A percentile compares a stretch with the other conserved stretches of the same genome.
These are phyloP conservation scores for Silene uniflora DNA, from an alignment of 148 eudicot genomes.

Conservation along the genomic window DNA sequence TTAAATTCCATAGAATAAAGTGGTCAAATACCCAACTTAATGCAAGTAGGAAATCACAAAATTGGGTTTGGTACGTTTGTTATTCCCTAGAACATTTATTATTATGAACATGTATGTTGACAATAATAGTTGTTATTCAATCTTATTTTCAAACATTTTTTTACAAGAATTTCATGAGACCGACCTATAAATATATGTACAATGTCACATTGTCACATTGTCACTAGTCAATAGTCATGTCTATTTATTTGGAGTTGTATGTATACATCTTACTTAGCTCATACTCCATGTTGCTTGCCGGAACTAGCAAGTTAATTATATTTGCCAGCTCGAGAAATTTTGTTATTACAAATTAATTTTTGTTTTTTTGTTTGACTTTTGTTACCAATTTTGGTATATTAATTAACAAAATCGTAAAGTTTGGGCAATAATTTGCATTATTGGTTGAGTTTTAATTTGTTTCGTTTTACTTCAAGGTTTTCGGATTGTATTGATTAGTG, in stretches of 20 bases:
- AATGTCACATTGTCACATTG: too few relatives aligned
- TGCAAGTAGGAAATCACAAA: slow-evolving; percentile 10
- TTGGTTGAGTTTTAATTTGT: too few relatives aligned
- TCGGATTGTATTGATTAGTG: too few relatives aligned
- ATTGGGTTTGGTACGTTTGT: slow-evolving; percentile 36
- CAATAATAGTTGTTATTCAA: neutral
- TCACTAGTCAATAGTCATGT: neutral
- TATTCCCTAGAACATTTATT: slow-evolving; percentile 25
- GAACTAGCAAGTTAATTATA: slow-evolving; percentile 20
- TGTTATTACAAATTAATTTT: neutral
- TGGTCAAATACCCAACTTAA: slow-evolving; percentile 22
- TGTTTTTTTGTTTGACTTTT: slow-evolving; percentile 4
- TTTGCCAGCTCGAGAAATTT: slow-evolving; percentile 19
- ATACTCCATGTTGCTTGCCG: slow-evolving; percentile 23
- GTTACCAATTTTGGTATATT: neutral
- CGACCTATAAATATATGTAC: too few relatives aligned
- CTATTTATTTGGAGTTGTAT: neutral
- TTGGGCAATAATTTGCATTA: too few relatives aligned
- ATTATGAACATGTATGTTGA: neutral
- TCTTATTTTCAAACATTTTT: neutral
- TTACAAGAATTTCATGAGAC: neutral
- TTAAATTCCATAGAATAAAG: slow-evolving; percentile 8
- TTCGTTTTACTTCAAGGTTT: too few relatives aligned
- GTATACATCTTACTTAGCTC: neutral
- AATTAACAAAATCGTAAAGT: neutral